phyloP scores from a whole-genome alignment of 2,329 filamentous ascomycete species.

The Colletotrichum musicola region DNA sequence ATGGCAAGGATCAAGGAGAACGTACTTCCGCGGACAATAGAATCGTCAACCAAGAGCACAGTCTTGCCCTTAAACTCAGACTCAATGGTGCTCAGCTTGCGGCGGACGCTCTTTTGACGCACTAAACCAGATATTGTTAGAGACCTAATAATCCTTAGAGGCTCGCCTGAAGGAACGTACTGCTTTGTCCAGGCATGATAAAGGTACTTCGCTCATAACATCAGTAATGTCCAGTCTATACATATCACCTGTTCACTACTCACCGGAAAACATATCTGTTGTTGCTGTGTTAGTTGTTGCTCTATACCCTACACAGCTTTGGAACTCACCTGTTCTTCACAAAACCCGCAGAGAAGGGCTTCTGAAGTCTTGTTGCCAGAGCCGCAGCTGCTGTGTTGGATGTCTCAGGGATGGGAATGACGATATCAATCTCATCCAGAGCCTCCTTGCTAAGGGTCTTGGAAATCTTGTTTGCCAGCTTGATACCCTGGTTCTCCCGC shows the following conservation, averaged over 20 bases:
- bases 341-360: constrained; percentile 84
- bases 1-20: too few relatives aligned
- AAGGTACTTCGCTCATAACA: constrained; percentile 70
- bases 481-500: constrained; percentile 87
- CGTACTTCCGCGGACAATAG: constrained; percentile 81
- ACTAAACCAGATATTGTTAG: constrained; percentile 48
- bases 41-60: constrained; percentile 89
- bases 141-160: background rate
- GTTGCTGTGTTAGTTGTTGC: constrained; percentile 65
- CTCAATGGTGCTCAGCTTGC: constrained; percentile 89
- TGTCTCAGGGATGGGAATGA: constrained; percentile 82
- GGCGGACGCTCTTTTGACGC: constrained; percentile 86
- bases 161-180: background rate
- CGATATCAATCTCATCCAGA: constrained; percentile 82
- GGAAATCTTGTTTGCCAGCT: constrained; percentile 80
- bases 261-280: constrained; percentile 65
- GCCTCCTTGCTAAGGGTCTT: constrained; percentile 75
- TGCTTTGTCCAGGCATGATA: constrained; percentile 80
- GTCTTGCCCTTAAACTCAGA: constrained; percentile 86
- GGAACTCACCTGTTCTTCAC: constrained; percentile 86
- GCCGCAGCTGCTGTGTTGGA: constrained; percentile 84
- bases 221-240: background rate
- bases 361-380: constrained; percentile 80
- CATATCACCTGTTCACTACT: background rate
- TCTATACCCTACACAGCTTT: too few relatives aligned